phyloP scores from a whole-genome alignment of 495 filamentous ascomycete genomes.

The Neurospora terricola region DNA sequence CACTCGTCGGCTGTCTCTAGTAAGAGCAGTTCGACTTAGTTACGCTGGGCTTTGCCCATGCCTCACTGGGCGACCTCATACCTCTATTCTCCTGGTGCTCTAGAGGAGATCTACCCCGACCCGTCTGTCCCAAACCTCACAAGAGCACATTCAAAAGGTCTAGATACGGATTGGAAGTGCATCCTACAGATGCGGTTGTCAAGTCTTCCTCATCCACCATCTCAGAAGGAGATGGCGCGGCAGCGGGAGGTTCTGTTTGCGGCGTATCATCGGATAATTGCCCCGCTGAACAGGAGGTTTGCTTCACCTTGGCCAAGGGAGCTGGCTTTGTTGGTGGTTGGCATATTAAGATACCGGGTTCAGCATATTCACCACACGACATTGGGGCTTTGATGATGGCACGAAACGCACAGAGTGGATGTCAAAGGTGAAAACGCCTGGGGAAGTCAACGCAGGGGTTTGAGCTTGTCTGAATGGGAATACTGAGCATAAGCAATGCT shows the following conservation, averaged over 20 bases:
- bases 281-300: not conserved
- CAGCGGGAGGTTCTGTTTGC: slow-evolving; percentile 1
- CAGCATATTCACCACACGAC: not conserved
- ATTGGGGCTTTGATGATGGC: not conserved
- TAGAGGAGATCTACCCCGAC: not conserved
- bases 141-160: not conserved
- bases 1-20: not conserved
- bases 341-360: not conserved
- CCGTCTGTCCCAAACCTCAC: not conserved
- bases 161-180: not conserved
- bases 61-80: no score
- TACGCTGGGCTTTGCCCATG: no score
- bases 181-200: not conserved
- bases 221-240: slow-evolving; percentile 14
- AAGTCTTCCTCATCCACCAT: slow-evolving; percentile 6
- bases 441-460: not conserved
- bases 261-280: not conserved
- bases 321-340: not conserved
- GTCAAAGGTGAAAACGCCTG: not conserved
- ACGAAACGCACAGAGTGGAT: not conserved
- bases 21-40: no score
- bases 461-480: not conserved
- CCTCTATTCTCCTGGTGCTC: no score
- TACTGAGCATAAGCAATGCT: not conserved
- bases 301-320: not conserved